These are phyloP conservation scores for Phytophthora tentaculata DNA, from an alignment of 352 stramenopile genomes.

Conservation along the genomic window DNA sequence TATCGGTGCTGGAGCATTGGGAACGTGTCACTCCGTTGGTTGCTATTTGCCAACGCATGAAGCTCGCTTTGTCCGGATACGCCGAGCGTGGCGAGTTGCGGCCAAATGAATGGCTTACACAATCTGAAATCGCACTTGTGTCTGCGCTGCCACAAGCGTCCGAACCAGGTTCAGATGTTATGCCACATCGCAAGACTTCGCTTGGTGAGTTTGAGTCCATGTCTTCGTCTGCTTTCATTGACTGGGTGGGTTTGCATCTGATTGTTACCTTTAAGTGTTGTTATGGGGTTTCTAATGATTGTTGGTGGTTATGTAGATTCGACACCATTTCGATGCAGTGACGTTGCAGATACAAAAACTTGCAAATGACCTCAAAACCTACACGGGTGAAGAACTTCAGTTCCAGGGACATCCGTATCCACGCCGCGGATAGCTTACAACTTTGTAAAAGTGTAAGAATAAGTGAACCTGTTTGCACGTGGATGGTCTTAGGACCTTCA, in stretches of 20 bases:
- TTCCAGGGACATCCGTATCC: slow-evolving; percentile 68
- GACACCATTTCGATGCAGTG: slow-evolving; percentile 44
- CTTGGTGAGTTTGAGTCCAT: slow-evolving; percentile 37
- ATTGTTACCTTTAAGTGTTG: slow-evolving; percentile 1
- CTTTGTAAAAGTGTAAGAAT: neutral
- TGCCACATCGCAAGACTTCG: slow-evolving; percentile 12
- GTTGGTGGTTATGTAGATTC: slow-evolving; percentile 37
- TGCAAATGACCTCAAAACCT: slow-evolving; percentile 45
- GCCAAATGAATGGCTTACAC: slow-evolving; percentile 37
- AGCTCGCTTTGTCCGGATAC: slow-evolving; percentile 44
- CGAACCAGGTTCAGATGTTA: slow-evolving; percentile 2
- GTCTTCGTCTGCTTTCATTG: slow-evolving; percentile 30
- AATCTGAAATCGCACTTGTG: slow-evolving; percentile 46
- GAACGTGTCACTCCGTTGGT: slow-evolving; percentile 52
- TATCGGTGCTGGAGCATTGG: slow-evolving; percentile 51
- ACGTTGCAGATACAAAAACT: slow-evolving; percentile 52
- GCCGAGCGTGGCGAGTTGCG: slow-evolving; percentile 41
- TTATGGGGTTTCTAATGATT: neutral
- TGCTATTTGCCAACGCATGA: slow-evolving; percentile 57
- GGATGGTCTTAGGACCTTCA: no score
- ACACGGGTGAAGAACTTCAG: slow-evolving; percentile 69
- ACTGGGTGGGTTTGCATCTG: slow-evolving; percentile 46
- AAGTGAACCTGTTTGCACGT: no score
- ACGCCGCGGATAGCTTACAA: slow-evolving; percentile 13
- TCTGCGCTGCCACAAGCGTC: slow-evolving; percentile 27